Conservation (phyloP, 2,329 filamentous ascomycete species). For the Acrocalymma vagum region DNA sequence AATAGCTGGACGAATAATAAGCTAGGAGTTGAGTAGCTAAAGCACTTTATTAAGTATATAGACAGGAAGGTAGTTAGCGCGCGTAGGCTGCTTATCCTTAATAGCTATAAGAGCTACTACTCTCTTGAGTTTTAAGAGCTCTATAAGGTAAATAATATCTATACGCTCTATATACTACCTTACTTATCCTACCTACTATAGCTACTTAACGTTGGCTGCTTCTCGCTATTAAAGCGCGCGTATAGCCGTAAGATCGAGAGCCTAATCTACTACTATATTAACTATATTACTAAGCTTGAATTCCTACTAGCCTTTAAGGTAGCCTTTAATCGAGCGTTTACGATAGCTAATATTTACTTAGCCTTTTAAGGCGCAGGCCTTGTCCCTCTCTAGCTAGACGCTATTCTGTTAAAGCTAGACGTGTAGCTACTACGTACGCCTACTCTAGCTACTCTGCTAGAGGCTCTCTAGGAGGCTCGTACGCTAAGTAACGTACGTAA, state of each 20-base stretch:
- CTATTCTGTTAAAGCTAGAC: conserved; percentile 40
- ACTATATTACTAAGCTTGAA: neutral
- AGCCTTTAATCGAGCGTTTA: neutral
- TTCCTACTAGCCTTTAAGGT: conserved; percentile 1
- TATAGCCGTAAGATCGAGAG: neutral
- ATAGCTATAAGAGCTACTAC: conserved; percentile 39
- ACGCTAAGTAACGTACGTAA: conserved; percentile 13
- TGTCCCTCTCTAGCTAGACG: conserved; percentile 37
- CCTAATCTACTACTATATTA: neutral
- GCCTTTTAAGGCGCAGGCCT: conserved; percentile 40
- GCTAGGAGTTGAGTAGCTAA: conserved; percentile 41
- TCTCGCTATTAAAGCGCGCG: neutral
- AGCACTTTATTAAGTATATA: conserved; percentile 44
- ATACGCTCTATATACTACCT: conserved; percentile 2
- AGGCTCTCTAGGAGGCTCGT: conserved; percentile 8
- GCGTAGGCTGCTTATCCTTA: conserved; percentile 22
- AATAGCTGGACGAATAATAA: conserved; percentile 46
- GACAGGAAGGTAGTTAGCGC: conserved; percentile 8
- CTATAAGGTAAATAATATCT: too few species aligned
- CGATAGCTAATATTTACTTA: conserved; percentile 30
- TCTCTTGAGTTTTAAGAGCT: conserved; percentile 19
- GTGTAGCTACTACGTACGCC: conserved; percentile 17
- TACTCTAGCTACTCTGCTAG: conserved; percentile 2
- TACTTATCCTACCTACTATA: conserved; percentile 31
- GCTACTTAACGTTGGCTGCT: neutral